Evolutionary conservation across 176 grass and related monocot genomes (phyloP), one percentile per base, ranked within the genome.

Genomic region (Aechmea fasciata): DNA sequence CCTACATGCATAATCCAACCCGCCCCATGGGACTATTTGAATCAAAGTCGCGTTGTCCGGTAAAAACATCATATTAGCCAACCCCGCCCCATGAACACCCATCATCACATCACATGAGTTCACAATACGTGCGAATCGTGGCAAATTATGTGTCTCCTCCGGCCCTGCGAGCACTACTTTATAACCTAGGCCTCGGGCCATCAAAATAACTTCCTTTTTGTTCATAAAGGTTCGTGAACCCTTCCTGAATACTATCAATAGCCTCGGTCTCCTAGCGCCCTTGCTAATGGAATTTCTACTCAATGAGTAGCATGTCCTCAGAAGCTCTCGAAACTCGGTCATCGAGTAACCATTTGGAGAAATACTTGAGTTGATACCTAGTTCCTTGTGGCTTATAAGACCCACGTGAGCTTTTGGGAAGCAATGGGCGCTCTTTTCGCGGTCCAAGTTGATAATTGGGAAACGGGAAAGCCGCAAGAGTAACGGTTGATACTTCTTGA

Each of bases 31-130:
- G 15, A 78, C 63, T 63, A 78, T 71, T 78, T 78, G 76, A 41
- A 78, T 9, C 24, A 78, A 53, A 24, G 70, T 68, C 8, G 76
- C 52, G 11, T 71, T 69, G 49, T 71, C 28, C 48, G 76, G 76
- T 48, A 78, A 66, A 62, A 78, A 78, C 47, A 78, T 49, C 76
- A 78, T 78, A 66, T 71, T 28, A 0, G 76, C 59, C 76, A 78
- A 24, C 25, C 33, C 66, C 3, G 52, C 76, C 50, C 76, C 76
- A 26, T 78, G 76, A 78, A 78, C 48, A 70, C 76, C 76, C 2
- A 78, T 57, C 49, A 78, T 78, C 13, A 64, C 25, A n/a, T 78
- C 76, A 1, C 76, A 78, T n/a, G 76, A 71, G 67, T 78, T 78
- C 66, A 78, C 66, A 25, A 71, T 78, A 47, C 63, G 66, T 61